Evolutionary conservation across 768 basidiomycete species (phyloP), one percentile per base, ranked within the genome.

Genomic region (Panaeolus papilionaceus): DNA sequence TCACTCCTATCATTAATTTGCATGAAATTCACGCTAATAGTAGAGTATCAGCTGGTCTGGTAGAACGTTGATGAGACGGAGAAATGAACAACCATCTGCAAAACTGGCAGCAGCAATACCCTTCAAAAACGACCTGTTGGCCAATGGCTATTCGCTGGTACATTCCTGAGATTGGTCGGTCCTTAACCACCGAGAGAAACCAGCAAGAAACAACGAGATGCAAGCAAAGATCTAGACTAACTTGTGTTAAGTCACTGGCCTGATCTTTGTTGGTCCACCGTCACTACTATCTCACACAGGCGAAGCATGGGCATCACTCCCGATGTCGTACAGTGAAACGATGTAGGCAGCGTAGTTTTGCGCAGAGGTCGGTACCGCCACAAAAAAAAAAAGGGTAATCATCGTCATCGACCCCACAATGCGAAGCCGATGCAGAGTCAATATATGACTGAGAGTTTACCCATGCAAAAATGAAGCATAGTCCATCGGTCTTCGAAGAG

Each of bases 331-430:
- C 23, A 23, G 47, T 58, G 28, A 58, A 58, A 16, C 54, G 54
- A 20, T 12, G 7, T 4, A 58, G 9, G 54, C 33, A 37, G 26
- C 20, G 47, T 49, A 7, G 23, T 26, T 44, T 16, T 44, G 42
- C 42, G 42, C 42, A 44, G 42, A 44, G 42, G 14, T 44, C 20
- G 20, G 8, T 49, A 58, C 54, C 14, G 26, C 54, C 54, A 58
- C 10, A 37, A 7, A 58, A 58, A 37, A 37, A 7, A 58, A 58
- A 11, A 33, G 14, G 18, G 26, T 58, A 28, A 28, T 28, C 9
- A 18, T 33, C 54, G 54, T 58, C 54, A 58, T 58, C 28, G 54
- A 58, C 54, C 54, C 54, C 54, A 58, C 26, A 58, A 28, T 28
- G 54, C 54, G 37, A 58, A 33, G 54, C 28, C 47, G 16, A 58